Base-by-base conservation (phyloP, 345 rosid species). In the Camelina laxa region DNA sequence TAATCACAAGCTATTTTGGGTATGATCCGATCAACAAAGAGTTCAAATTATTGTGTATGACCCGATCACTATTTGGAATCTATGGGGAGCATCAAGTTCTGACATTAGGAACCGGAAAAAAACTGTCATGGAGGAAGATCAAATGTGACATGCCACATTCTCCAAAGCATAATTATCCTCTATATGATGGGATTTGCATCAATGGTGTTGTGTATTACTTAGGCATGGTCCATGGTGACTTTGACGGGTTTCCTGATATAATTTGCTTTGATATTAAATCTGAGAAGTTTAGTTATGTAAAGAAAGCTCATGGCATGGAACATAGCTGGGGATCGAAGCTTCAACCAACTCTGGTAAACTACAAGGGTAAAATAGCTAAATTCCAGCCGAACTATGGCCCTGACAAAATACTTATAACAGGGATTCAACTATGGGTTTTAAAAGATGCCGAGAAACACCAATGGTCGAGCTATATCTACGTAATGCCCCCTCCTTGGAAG, bases 261-360 rank as follows among this genome's bases (percentile, higher is more conserved):
- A 16, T n/a, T 45, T 45, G 50, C 50, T 45, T 45, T 45, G 50
- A 45, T n/a, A n/a, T 45, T 45, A 45, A 45, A 47, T 47, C 20
- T 47, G 4, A 47, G 20, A 47, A 6, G 2, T 47, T 47, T 16
- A 47, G 51, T 47, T 47, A 7, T 47, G 16, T n/a, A n/a, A 47
- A 47, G 51, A 47, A 47, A 47, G 20, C 51, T 47, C 20, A 47
- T n/a, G 20, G 20, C 20, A 47, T 47, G 51, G 6, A 47, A 47
- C 20, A 1, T n/a, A 47, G 2, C 51, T n/a, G 20, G 7, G 10
- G 50, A 15, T n/a, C 9, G 17, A 7, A 15, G 19, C 19, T 15
- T 45, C 19, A 7, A 16, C n/a, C 10, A 47, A 47, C 51, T 16
- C 20, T 47, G 19, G 51, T 47, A 16, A 47, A 47, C 20, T 15